These are phyloP conservation scores for Thinopyrum elongatum DNA, from an alignment of 176 grass and related monocot species.

Conservation along the genomic window DNA sequence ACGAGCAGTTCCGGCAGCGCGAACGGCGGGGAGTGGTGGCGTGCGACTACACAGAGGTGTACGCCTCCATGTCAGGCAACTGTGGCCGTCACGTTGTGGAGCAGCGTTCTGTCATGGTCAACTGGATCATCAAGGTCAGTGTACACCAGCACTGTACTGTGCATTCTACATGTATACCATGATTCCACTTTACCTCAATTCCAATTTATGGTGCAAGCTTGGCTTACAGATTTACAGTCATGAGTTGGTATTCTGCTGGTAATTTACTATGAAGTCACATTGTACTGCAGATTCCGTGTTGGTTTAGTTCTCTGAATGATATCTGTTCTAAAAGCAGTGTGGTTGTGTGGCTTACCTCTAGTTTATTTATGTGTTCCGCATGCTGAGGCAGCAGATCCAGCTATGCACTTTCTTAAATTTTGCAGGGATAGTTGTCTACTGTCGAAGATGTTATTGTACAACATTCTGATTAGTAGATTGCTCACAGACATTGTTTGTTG, in stretches of 20 bases:
- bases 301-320: background rate
- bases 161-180: background rate
- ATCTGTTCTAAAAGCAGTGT: background rate
- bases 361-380: background rate
- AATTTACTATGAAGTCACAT: background rate
- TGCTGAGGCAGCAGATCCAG: background rate
- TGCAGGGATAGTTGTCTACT: background rate
- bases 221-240: background rate
- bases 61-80: no score
- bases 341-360: background rate
- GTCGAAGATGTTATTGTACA: no score
- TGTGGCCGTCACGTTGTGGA: slow-evolving; percentile 21
- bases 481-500: no score
- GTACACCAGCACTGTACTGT: background rate
- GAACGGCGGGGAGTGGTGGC: no score
- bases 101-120: slow-evolving; percentile 70
- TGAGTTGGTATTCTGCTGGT: background rate
- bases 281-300: background rate
- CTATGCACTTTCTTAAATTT: slow-evolving; percentile 4
- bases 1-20: no score
- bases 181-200: background rate
- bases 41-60: no score
- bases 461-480: no score
- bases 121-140: slow-evolving; percentile 79
- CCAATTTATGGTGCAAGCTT: background rate